phyloP scores from a whole-genome alignment of 2,329 filamentous ascomycete species.

The Neopestalotiopsis sp. region DNA sequence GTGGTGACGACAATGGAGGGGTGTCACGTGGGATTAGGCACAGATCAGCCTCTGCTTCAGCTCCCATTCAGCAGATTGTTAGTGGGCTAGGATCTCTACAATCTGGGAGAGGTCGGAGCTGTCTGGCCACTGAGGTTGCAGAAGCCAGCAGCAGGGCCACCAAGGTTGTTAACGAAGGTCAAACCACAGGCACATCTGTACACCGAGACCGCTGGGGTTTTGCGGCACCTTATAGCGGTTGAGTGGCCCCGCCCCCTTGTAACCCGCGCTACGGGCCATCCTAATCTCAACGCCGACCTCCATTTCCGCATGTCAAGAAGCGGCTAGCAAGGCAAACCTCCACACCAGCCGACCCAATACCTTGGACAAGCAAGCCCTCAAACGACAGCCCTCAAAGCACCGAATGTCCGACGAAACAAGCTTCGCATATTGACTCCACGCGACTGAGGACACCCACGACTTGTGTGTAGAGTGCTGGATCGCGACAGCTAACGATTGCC shows the following conservation, averaged over 20 bases:
- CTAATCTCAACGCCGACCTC: constrained; percentile 8
- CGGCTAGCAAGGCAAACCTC: neutral
- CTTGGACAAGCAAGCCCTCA: constrained; percentile 11
- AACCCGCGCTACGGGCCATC: constrained; percentile 2
- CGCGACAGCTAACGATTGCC: neutral
- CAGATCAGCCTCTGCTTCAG: neutral
- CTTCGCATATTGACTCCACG: neutral
- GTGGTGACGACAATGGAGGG: constrained; percentile 3
- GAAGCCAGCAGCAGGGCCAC: neutral
- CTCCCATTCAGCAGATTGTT: neutral
- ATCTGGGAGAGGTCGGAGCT: neutral
- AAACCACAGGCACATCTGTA: neutral
- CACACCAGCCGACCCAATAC: constrained; percentile 8
- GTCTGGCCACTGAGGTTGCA: neutral
- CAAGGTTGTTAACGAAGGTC: neutral
- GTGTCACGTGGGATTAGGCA: constrained; percentile 1
- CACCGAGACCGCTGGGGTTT: neutral
- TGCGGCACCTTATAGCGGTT: neutral
- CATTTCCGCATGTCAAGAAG: neutral
- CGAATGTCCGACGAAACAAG: neutral
- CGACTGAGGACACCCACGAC: neutral
- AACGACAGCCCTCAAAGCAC: constrained; percentile 6
- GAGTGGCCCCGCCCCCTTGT: neutral
- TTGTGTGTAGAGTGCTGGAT: neutral
- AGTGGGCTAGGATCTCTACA: neutral